phyloP scores from a whole-genome alignment of 148 eudicot genomes.

The Fagopyrum tataricum region DNA sequence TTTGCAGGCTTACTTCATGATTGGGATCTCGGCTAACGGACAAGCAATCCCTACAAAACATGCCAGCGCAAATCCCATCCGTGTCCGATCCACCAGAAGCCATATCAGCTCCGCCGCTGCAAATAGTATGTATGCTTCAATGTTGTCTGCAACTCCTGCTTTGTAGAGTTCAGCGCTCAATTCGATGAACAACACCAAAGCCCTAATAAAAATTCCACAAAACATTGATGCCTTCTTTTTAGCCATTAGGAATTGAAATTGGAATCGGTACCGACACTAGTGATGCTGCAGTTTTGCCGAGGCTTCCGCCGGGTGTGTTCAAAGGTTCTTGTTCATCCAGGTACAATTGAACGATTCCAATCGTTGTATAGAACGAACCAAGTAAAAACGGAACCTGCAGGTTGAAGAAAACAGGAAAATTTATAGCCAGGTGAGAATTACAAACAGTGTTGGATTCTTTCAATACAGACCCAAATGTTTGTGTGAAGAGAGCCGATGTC shows the following conservation, averaged over 20 bases:
- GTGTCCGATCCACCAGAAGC: conserved; percentile 46
- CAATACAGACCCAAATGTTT: conserved; percentile 50
- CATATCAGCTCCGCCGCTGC: conserved; percentile 68
- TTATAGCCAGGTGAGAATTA: neutral
- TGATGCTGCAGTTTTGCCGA: conserved; percentile 39
- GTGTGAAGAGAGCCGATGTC: conserved; percentile 78
- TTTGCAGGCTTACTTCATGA: conserved; percentile 43
- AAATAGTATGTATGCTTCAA: conserved; percentile 73
- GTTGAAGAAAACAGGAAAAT: neutral
- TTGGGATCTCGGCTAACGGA: conserved; percentile 76
- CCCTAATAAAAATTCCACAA: conserved; percentile 29
- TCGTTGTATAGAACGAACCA: conserved; percentile 58
- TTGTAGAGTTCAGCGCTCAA: conserved; percentile 75
- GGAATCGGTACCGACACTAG: conserved; percentile 37
- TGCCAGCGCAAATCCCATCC: conserved; percentile 70
- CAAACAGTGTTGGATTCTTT: neutral
- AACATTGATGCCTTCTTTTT: neutral
- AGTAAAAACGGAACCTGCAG: conserved; percentile 70
- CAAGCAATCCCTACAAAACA: conserved; percentile 56
- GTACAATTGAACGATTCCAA: conserved; percentile 63
- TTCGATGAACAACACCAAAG: conserved; percentile 54
- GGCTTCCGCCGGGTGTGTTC: conserved; percentile 21
- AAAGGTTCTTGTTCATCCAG: conserved; percentile 44
- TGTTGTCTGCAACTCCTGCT: conserved; percentile 61
- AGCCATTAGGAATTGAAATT: neutral